A percentile compares a stretch with the other conserved stretches of the same genome.
phyloP scores from a whole-genome alignment of 179 eudicot species.

The Spinacia oleracea region DNA sequence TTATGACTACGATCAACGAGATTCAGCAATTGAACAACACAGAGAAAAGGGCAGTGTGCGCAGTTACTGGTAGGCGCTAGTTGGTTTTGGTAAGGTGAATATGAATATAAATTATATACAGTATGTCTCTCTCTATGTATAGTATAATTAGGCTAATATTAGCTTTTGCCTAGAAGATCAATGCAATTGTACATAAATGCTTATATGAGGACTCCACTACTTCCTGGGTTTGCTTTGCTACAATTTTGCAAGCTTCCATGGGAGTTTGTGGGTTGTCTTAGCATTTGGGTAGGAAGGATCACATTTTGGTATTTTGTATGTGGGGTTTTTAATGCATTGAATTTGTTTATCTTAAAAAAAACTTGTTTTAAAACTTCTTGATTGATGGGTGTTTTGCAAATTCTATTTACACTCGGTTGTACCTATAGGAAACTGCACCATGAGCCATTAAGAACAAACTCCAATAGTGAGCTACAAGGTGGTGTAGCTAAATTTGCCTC shows the following conservation, averaged over 20 bases:
- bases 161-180: conserved; percentile 15
- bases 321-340: background rate
- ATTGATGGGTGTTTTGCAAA: no score
- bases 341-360: background rate
- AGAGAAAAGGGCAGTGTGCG: background rate
- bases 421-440: no score
- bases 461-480: no score
- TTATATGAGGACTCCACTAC: conserved; percentile 8
- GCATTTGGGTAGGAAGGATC: conserved; percentile 10
- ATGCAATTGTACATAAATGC: conserved; percentile 35
- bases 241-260: conserved; percentile 22
- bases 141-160: no score
- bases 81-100: conserved; percentile 22
- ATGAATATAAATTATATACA: background rate
- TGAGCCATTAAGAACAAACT: no score
- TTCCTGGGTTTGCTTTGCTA: conserved; percentile 26
- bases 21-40: conserved; percentile 16
- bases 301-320: conserved; percentile 1
- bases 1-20: conserved; percentile 26
- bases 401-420: no score
- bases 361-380: background rate
- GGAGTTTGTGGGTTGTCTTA: background rate
- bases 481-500: no score
- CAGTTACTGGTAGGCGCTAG: background rate
- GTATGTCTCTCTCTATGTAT: background rate